Evolutionary conservation across 75 land plant species (phyloP), one percentile per base, ranked within the genome.

Genomic region (Azolla pinnata): DNA sequence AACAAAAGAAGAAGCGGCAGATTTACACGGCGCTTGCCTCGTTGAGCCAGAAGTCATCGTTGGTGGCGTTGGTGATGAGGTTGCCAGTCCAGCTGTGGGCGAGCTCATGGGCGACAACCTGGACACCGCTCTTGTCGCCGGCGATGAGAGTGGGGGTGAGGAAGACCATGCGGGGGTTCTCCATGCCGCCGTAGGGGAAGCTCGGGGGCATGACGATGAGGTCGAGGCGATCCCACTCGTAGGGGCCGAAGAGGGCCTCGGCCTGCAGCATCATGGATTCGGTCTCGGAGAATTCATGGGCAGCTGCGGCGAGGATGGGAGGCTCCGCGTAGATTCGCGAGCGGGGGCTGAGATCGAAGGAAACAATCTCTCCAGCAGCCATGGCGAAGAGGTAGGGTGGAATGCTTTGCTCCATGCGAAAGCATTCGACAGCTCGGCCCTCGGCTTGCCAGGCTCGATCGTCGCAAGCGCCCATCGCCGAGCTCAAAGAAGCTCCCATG

Each of bases 41-140:
- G 64, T 89, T 89, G 55, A 89, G 67, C 96, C 96, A 89, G 59
- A 89, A 89, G 67, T 89, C 87, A 42, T 89, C 85, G 56, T 90
- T 88, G 2, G 74, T 79, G 65, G 84, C 81, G 65, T 86, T 89
- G 58, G 80, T 85, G 58, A 89, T 89, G 64, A 89, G 67, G 64
- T 89, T 89, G 17, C 96, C 96, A 14, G 96, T 89, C 96, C 96
- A 89, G 62, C 96, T 89, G 61, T 89, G 96, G 2, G 96, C 96
- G 31, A 89, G 86, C 71, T 89, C 96, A 48, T 89, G 96, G 0
- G 96, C 96, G 34, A 89, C 96, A 19, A 89, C 84, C 59, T 82
- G 86, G 0, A 83, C 90, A 0, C 90, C 96, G 7, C 75, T 80
- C 5, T 73, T 70, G 61, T 89, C 96, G 0, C 96, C 96, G 31